Evolutionary conservation across 768 basidiomycete species (phyloP).

Genomic region (Phaffia australis): DNA sequence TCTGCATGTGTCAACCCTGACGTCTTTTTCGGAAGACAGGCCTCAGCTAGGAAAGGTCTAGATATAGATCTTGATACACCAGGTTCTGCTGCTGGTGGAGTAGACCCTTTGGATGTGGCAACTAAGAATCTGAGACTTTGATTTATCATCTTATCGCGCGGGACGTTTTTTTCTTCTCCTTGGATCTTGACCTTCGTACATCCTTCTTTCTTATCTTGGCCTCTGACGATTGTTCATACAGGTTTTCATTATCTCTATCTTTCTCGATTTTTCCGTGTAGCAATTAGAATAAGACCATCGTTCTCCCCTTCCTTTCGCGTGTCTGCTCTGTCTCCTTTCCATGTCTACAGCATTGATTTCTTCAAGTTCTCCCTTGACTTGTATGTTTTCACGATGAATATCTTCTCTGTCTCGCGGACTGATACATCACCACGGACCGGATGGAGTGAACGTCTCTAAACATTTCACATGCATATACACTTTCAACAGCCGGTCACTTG

Average conservation of each 20-base stretch:
- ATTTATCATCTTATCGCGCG: neutral
- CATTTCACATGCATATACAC: too few species aligned
- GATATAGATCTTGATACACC: neutral
- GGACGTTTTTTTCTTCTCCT: too few species aligned
- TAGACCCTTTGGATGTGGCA: slow-evolving; percentile 23
- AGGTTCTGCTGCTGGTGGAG: slow-evolving; percentile 7
- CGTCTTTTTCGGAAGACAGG: slow-evolving; percentile 53
- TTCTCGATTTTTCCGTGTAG: slow-evolving; percentile 5
- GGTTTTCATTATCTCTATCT: neutral
- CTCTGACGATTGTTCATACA: neutral
- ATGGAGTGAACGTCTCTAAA: too few species aligned
- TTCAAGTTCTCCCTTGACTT: neutral
- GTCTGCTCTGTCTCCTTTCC: neutral
- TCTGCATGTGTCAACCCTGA: slow-evolving; percentile 89
- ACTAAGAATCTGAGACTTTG: neutral
- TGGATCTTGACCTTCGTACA: neutral
- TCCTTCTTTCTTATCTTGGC: slow-evolving; percentile 9
- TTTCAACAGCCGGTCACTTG: too few species aligned
- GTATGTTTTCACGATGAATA: too few species aligned
- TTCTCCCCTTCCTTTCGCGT: slow-evolving; percentile 1
- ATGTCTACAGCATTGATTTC: neutral
- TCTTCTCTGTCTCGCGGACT: too few species aligned
- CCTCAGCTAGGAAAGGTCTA: slow-evolving; percentile 7
- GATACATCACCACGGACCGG: too few species aligned
- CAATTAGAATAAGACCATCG: neutral